Evolutionary conservation across 2,329 filamentous ascomycete species (phyloP), one percentile per base, ranked within the genome.

Genomic region (Neopestalotiopsis sp.): DNA sequence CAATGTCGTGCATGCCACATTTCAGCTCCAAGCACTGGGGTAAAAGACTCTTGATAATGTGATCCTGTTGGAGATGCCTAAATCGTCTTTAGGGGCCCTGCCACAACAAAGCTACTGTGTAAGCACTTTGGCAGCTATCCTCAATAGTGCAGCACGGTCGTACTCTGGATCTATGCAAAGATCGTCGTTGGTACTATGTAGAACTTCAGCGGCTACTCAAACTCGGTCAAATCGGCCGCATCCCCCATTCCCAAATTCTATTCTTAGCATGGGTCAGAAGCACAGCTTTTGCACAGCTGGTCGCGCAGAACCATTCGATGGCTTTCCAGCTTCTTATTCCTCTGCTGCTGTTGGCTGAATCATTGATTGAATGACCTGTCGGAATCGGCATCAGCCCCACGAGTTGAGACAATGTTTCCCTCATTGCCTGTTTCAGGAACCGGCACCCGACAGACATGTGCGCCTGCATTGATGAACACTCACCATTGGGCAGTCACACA

Each of bases 371-470:
- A 9, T 53, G 17, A 20, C 34, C 45, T 53, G 7, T 53, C 45
- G 45, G 45, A 20, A 34, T 62, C 59, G 32, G 34, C 59, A n/a
- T 34, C 59, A 62, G 32, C 59, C 32, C 42, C 32, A 40, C n/a
- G 45, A 42, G 10, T 34, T 62, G 59, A 62, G 32, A 62, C 59
- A 62, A 10, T 62, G 59, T 34, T 62, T 62, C 59, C 59, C 34
- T 34, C 28, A 40, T 34, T 14, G 34, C 32, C 59, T 30, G 59
- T 62, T 62, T 59, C 57, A 62, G 30, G 30, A 2, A 30, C 34
- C 34, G 59, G n/a, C 45, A 53, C 45, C 45, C 45, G 45, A 53
- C 45, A 53, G 34, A 10, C 34, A 38, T 38, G 34, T 10, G 34
- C 45, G 10, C 45, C 45, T 53, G 45, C n/a, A 53, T 53, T 24